phyloP scores from a whole-genome alignment of 768 basidiomycete genomes.

The Pholiota microspora region DNA sequence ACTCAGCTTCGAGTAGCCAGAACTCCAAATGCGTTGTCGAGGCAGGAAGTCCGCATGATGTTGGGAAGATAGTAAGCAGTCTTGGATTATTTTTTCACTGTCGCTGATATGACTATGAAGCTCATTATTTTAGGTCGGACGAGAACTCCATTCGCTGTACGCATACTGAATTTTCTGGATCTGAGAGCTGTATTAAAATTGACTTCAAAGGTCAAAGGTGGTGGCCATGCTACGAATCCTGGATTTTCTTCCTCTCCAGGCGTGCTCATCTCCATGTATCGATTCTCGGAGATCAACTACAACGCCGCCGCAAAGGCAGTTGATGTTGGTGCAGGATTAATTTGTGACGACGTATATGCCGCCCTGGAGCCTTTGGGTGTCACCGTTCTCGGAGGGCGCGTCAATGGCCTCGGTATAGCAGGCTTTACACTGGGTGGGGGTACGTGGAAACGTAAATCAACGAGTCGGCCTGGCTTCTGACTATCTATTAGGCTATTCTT shows the following conservation, averaged over 20 bases:
- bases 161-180: not conserved
- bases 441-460: slow-evolving; percentile 19
- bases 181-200: not conserved
- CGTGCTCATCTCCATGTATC: slow-evolving; percentile 54
- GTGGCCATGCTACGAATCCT: slow-evolving; percentile 54
- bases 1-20: slow-evolving; percentile 50
- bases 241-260: slow-evolving; percentile 61
- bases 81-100: not conserved
- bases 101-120: slow-evolving; percentile 25
- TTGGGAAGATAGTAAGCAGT: slow-evolving; percentile 43
- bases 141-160: slow-evolving; percentile 53
- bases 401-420: slow-evolving; percentile 56
- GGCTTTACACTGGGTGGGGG: slow-evolving; percentile 62
- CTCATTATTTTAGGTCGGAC: slow-evolving; percentile 44
- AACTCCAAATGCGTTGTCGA: slow-evolving; percentile 53
- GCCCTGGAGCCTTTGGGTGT: slow-evolving; percentile 47
- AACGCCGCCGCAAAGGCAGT: slow-evolving; percentile 36
- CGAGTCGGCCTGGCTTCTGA: not conserved
- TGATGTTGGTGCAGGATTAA: slow-evolving; percentile 40
- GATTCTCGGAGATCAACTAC: slow-evolving; percentile 46
- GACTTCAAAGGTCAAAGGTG: slow-evolving; percentile 53
- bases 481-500: slow-evolving; percentile 52
- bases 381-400: slow-evolving; percentile 58
- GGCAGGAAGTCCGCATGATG: slow-evolving; percentile 51
- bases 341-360: slow-evolving; percentile 65